Evolutionary conservation across 371 early-diverging fungal species (phyloP).

Genomic region (Mucor velutinosus): DNA sequence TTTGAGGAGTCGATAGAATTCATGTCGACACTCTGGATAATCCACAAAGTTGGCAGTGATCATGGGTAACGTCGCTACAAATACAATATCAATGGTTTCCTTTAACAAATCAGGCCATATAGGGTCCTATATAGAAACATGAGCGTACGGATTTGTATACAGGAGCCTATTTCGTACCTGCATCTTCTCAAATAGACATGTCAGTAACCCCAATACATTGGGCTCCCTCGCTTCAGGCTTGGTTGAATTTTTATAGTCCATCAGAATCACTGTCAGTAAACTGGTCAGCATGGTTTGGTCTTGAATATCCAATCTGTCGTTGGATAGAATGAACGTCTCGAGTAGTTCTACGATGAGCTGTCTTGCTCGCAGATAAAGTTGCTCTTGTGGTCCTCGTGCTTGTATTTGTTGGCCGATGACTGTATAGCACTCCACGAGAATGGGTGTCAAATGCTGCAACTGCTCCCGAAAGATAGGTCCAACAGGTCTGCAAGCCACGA

Average conservation of each 20-base stretch:
- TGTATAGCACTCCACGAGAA: slow-evolving; percentile 12
- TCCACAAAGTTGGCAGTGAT: slow-evolving; percentile 93
- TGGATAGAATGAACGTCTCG: slow-evolving; percentile 75
- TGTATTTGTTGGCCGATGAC: not conserved
- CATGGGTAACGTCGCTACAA: slow-evolving; percentile 88
- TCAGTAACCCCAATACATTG: slow-evolving; percentile 84
- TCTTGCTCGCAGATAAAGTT: slow-evolving; percentile 1
- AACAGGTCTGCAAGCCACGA: slow-evolving; percentile 79
- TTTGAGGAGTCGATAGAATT: slow-evolving; percentile 83
- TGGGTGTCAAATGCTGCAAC: not conserved
- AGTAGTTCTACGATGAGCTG: slow-evolving; percentile 73
- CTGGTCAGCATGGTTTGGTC: slow-evolving; percentile 75
- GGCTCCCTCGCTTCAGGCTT: slow-evolving; percentile 76
- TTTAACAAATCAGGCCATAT: slow-evolving; percentile 29
- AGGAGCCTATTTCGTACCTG: slow-evolving; percentile 48
- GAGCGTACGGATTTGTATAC: not conserved
- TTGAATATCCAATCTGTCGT: slow-evolving; percentile 66
- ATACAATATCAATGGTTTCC: slow-evolving; percentile 78
- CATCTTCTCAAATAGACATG: slow-evolving; percentile 69
- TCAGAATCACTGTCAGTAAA: slow-evolving; percentile 78
- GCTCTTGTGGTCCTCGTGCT: not conserved
- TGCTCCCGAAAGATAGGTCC: slow-evolving; percentile 49
- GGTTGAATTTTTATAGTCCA: slow-evolving; percentile 77
- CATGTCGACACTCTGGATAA: slow-evolving; percentile 90
- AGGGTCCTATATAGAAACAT: not conserved